Base-by-base conservation (phyloP, 2,329 filamentous ascomycete species). In the Fusarium sp. region DNA sequence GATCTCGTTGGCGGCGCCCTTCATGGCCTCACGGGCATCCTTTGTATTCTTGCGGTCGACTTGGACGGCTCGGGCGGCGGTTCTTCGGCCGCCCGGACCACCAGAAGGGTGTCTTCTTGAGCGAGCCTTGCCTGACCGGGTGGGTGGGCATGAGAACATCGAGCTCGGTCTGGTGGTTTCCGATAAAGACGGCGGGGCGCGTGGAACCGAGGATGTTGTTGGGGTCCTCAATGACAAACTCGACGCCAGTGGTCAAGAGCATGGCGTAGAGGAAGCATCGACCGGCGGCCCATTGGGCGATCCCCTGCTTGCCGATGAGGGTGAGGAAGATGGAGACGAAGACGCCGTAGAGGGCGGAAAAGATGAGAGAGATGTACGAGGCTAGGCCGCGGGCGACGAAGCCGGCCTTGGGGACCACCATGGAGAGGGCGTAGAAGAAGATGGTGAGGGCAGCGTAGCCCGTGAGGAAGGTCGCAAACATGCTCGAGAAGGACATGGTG, bases 121-220 rank as follows among this genome's bases (percentile, higher is more conserved):
- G 86, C 65, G 91, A n/a, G n/a, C n/a, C n/a, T n/a, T n/a, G n/a
- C n/a, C n/a, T n/a, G n/a, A n/a, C n/a, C n/a, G n/a, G n/a, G n/a
- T n/a, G n/a, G n/a, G n/a, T n/a, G n/a, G n/a, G n/a, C 91, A 98
- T 93, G 69, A 98, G 88, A 45, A 99, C 94, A 81, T 99, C 97
- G 76, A 99, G 90, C 85, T 98, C 97, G 25, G 94, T 95, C 88
- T 99, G 97, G 85, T 99, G 97, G 84, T 98, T 98, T 45, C 93
- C 94, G 77, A 99, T 88, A 80, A 99, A 95, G 67, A 99, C 93
- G 67, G 94, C 95, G 1, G 97, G 97, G 61, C 96, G 90, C 32
- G 87, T 87, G 11, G 87, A 92, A 56, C 85, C 85, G 68, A 95
- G 89, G 76, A 92, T 82, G 74, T 91, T 84, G 69, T 91, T 81